These are phyloP conservation scores for Rhazya stricta DNA, from an alignment of 257 asterid species.

Conservation along the genomic window DNA sequence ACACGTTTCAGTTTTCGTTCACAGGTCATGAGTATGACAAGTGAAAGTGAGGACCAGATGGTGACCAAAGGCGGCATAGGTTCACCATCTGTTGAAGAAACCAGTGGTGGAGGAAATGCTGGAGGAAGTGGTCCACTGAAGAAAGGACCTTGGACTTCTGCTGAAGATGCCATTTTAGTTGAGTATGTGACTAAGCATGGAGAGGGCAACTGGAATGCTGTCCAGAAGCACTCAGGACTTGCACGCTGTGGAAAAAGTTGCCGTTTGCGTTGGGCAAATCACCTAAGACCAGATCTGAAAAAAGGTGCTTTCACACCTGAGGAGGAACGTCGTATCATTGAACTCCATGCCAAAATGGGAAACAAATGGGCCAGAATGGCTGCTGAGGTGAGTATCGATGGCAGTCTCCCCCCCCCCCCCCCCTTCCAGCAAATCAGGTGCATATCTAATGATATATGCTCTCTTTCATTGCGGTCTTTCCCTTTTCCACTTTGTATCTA, in stretches of 20 bases:
- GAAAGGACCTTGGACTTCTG: conserved; percentile 91
- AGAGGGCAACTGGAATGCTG: conserved; percentile 83
- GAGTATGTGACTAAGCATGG: conserved; percentile 69
- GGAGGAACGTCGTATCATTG: conserved; percentile 62
- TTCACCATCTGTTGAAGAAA: conserved; percentile 47
- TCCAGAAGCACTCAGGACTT: conserved; percentile 70
- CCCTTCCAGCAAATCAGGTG: not conserved
- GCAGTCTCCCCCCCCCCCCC: conserved; percentile 3
- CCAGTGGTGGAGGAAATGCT: conserved; percentile 38
- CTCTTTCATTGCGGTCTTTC: not conserved
- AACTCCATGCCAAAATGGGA: conserved; percentile 73
- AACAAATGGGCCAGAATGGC: conserved; percentile 95
- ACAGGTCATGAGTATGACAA: conserved; percentile 37
- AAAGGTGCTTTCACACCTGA: conserved; percentile 65
- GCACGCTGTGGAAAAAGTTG: conserved; percentile 91
- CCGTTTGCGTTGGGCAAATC: conserved; percentile 85
- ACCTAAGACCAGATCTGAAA: conserved; percentile 69
- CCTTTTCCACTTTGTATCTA: not conserved
- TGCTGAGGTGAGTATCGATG: conserved; percentile 60
- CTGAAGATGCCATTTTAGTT: conserved; percentile 60
- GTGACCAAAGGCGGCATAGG: conserved; percentile 28
- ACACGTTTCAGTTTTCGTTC: not conserved
- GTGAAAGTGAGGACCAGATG: conserved; percentile 51
- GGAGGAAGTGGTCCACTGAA: conserved; percentile 44
- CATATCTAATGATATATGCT: not conserved